Evolutionary conservation across 768 basidiomycete species (phyloP).

Genomic region (Saitozyma sp.): DNA sequence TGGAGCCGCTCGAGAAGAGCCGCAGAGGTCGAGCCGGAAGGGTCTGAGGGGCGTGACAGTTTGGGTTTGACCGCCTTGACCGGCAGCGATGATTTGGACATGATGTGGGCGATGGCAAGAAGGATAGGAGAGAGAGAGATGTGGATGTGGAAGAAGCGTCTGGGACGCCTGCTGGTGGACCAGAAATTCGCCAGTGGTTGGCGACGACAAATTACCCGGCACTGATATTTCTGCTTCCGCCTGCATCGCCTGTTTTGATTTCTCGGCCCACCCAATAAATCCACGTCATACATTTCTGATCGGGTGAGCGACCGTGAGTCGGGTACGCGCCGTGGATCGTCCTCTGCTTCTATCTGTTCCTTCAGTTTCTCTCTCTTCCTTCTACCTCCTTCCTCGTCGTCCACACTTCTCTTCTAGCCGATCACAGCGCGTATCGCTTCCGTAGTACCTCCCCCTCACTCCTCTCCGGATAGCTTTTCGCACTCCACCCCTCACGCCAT

Average conservation of each 20-base stretch:
- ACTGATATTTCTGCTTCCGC: too few species aligned
- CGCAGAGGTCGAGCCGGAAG: conserved; percentile 10
- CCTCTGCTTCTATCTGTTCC: background rate
- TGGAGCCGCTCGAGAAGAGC: conserved; percentile 27
- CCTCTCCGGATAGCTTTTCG: background rate
- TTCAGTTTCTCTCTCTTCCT: background rate
- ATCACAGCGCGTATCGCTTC: too few species aligned
- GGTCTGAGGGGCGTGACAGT: background rate
- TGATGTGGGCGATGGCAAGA: too few species aligned
- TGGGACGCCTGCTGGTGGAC: conserved; percentile 1
- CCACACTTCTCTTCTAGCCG: background rate
- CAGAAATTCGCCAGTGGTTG: background rate
- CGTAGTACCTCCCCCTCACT: background rate
- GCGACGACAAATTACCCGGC: background rate
- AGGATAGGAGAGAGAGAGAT: background rate
- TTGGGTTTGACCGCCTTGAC: conserved; percentile 4
- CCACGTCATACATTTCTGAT: background rate
- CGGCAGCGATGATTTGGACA: background rate
- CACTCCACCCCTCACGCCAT: conserved; percentile 8
- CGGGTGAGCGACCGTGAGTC: background rate
- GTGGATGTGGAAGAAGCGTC: background rate
- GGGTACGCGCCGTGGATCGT: too few species aligned
- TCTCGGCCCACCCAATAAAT: too few species aligned
- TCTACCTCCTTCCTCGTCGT: background rate
- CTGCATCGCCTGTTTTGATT: too few species aligned